phyloP scores from a whole-genome alignment of 805 yeast genomes.

The Zygosaccharomyces gambellarensis region DNA sequence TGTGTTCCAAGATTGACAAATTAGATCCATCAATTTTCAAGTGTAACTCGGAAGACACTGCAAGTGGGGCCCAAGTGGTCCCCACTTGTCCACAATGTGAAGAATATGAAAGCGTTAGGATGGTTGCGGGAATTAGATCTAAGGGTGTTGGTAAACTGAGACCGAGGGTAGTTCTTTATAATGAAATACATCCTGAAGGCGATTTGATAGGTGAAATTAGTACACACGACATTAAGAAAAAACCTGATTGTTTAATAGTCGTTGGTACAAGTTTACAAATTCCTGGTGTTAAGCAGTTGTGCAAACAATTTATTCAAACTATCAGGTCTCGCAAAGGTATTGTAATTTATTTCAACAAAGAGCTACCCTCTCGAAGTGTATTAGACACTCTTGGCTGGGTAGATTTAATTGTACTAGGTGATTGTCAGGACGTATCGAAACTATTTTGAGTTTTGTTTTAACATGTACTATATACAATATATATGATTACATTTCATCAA shows the following conservation, averaged over 20 bases:
- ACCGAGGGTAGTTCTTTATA: constrained; percentile 64
- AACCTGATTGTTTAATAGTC: constrained; percentile 74
- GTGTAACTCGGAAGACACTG: constrained; percentile 29
- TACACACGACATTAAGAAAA: constrained; percentile 55
- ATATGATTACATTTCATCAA: constrained; percentile 48
- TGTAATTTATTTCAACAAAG: constrained; percentile 58
- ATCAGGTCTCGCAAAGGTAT: constrained; percentile 55
- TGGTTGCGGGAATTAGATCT: constrained; percentile 57
- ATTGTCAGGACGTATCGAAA: constrained; percentile 53
- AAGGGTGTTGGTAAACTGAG: constrained; percentile 60
- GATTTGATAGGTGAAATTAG: constrained; percentile 77
- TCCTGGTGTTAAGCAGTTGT: constrained; percentile 62
- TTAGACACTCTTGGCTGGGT: constrained; percentile 47
- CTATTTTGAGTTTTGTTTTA: constrained; percentile 6
- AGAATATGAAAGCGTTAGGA: constrained; percentile 52
- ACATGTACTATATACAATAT: neutral
- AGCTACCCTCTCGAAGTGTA: constrained; percentile 47
- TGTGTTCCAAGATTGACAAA: constrained; percentile 57
- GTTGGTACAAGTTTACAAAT: constrained; percentile 84
- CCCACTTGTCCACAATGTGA: constrained; percentile 65
- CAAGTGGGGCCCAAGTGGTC: constrained; percentile 19
- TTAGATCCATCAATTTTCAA: constrained; percentile 51
- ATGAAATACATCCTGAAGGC: constrained; percentile 82
- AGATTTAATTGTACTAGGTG: constrained; percentile 59
- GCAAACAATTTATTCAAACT: constrained; percentile 53